Percentiles rank a stretch among this genome's conserved stretches.
These are phyloP conservation scores for Eucalyptus grandis DNA, from an alignment of 345 rosid species.

Conservation along the genomic window DNA sequence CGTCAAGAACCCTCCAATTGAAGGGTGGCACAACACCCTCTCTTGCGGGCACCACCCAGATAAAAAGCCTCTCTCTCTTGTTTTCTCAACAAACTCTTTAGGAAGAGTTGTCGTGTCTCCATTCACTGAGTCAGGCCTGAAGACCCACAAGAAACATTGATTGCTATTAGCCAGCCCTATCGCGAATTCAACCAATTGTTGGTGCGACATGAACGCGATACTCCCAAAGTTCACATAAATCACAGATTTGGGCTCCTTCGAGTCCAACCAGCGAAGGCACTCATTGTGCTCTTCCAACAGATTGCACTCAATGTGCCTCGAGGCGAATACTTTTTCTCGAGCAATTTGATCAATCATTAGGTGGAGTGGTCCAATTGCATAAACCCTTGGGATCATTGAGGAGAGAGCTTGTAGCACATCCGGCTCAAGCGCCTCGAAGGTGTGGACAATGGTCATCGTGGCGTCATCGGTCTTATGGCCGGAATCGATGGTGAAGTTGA, in stretches of 20 bases:
- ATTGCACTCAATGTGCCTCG: neutral
- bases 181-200: conserved; percentile 2
- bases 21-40: neutral
- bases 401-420: neutral
- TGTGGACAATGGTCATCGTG: neutral
- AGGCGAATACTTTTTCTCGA: neutral
- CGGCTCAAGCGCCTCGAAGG: neutral
- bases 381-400: neutral
- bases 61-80: neutral
- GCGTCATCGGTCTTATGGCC: neutral
- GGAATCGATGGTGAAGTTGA: neutral
- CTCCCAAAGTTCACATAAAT: neutral
- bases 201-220: neutral
- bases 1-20: conserved; percentile 3
- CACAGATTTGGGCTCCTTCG: neutral
- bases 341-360: neutral
- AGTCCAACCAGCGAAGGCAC: neutral
- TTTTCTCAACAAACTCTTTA: neutral
- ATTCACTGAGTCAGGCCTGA: neutral
- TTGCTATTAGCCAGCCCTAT: conserved; percentile 4
- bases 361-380: neutral
- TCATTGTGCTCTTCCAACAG: neutral
- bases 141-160: conserved; percentile 1
- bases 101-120: neutral
- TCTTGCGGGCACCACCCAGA: conserved; percentile 8